Evolutionary conservation across 1,284 basidiomycete genomes (phyloP).

Genomic region (Ganoderma lingzhi): DNA sequence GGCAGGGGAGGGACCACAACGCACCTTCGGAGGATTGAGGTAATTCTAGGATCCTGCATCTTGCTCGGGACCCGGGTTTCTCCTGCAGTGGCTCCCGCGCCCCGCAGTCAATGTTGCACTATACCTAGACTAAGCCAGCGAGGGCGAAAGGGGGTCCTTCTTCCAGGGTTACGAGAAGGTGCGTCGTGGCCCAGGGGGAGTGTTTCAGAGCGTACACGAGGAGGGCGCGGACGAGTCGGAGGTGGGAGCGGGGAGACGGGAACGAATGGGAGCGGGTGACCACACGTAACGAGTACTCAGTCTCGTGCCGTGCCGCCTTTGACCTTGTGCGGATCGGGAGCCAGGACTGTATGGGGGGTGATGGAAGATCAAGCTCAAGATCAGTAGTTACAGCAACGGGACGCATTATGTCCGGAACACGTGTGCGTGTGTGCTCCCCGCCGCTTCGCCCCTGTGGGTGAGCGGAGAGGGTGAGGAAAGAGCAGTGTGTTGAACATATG

Average conservation of each 20-base stretch:
- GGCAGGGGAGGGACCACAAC: not conserved
- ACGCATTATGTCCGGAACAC: constrained; percentile 9
- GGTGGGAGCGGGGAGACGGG: not conserved
- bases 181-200: not conserved
- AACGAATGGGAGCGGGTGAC: constrained; percentile 1
- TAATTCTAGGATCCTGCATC: not conserved
- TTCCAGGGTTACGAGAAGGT: not conserved
- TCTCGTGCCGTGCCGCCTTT: not conserved
- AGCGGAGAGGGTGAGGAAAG: not conserved
- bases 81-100: not conserved
- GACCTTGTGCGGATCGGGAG: not conserved
- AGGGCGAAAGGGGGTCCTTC: not conserved
- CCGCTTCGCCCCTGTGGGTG: not conserved
- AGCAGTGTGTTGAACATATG: not conserved
- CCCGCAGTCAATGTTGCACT: not conserved
- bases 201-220: constrained; percentile 6
- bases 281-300: not conserved
- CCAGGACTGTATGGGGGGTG: not conserved
- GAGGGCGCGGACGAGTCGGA: not conserved
- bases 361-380: constrained; percentile 3
- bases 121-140: not conserved
- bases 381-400: constrained; percentile 7
- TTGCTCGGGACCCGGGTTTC: not conserved
- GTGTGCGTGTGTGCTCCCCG: not conserved
- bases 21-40: not conserved